Percentiles rank a stretch among this genome's conserved stretches.
These are phyloP conservation scores for Iberis amara DNA, from an alignment of 441 rosid species.

Conservation along the genomic window DNA sequence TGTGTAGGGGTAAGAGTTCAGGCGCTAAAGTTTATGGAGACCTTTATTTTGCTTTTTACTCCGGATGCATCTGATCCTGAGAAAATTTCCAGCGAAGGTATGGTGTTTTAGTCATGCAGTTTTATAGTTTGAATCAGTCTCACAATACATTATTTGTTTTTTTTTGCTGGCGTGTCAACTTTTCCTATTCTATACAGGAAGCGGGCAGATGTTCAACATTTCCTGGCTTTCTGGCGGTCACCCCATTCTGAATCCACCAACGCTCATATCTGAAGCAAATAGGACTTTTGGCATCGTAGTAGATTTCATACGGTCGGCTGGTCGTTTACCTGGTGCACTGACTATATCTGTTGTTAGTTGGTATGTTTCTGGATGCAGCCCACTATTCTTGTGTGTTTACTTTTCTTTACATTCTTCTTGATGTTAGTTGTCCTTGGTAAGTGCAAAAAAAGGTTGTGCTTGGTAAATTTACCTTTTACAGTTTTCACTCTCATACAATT, in stretches of 20 bases:
- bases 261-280: slow-evolving; percentile 70
- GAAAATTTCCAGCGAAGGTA: slow-evolving; percentile 61
- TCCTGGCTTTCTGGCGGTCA: slow-evolving; percentile 79
- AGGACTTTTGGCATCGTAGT: slow-evolving; percentile 50
- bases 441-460: too few relatives aligned
- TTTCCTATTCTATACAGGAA: slow-evolving; percentile 44
- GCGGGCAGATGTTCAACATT: slow-evolving; percentile 54
- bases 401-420: slow-evolving; percentile 15
- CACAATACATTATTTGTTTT: slow-evolving; percentile 10
- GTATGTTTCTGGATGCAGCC: slow-evolving; percentile 51
- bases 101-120: slow-evolving; percentile 19
- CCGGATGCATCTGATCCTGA: slow-evolving; percentile 62
- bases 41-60: slow-evolving; percentile 67
- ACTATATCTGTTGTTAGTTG: slow-evolving; percentile 66
- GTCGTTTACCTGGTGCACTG: slow-evolving; percentile 63
- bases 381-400: slow-evolving; percentile 20
- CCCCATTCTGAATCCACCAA: slow-evolving; percentile 64
- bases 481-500: too few relatives aligned
- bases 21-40: slow-evolving; percentile 93
- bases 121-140: slow-evolving; percentile 9
- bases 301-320: slow-evolving; percentile 60
- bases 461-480: not conserved
- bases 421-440: slow-evolving; percentile 13
- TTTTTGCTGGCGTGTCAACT: slow-evolving; percentile 22
- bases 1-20: slow-evolving; percentile 64